These are phyloP conservation scores for Auriscalpium orientale DNA, from an alignment of 768 basidiomycete genomes.

Conservation along the genomic window DNA sequence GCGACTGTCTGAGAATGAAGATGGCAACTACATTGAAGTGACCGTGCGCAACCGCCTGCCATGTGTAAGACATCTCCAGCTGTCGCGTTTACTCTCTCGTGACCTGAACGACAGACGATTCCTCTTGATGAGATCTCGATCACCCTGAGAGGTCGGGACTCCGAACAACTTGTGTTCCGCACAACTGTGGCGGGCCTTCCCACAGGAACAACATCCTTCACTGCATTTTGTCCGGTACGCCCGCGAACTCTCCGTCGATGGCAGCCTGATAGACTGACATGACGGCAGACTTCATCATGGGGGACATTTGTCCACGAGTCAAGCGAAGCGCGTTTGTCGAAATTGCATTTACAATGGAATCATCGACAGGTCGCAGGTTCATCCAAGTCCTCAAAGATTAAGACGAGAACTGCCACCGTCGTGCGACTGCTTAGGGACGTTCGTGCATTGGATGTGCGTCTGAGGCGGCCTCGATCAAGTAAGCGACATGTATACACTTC, in stretches of 20 bases:
- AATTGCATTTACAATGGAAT: conserved; percentile 60
- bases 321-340: conserved; percentile 58
- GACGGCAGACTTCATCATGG: conserved; percentile 36
- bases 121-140: conserved; percentile 55
- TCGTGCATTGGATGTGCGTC: conserved; percentile 52
- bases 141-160: conserved; percentile 53
- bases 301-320: conserved; percentile 66
- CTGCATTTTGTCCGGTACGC: conserved; percentile 68
- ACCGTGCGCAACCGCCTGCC: conserved; percentile 61
- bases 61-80: conserved; percentile 45
- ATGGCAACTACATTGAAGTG: conserved; percentile 57
- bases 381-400: conserved; percentile 11
- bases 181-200: conserved; percentile 34
- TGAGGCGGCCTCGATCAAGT: conserved; percentile 46
- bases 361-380: conserved; percentile 32
- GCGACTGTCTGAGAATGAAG: conserved; percentile 46
- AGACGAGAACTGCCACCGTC: conserved; percentile 30
- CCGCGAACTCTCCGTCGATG: background rate
- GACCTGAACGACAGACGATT: conserved; percentile 37
- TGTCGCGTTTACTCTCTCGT: background rate
- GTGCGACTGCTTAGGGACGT: conserved; percentile 59
- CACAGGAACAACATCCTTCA: conserved; percentile 52
- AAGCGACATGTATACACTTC: conserved; percentile 10
- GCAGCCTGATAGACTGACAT: background rate
- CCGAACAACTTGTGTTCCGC: conserved; percentile 53